These are phyloP conservation scores for Pleurotus tuber-regium DNA, from an alignment of 768 basidiomycete species.

Conservation along the genomic window DNA sequence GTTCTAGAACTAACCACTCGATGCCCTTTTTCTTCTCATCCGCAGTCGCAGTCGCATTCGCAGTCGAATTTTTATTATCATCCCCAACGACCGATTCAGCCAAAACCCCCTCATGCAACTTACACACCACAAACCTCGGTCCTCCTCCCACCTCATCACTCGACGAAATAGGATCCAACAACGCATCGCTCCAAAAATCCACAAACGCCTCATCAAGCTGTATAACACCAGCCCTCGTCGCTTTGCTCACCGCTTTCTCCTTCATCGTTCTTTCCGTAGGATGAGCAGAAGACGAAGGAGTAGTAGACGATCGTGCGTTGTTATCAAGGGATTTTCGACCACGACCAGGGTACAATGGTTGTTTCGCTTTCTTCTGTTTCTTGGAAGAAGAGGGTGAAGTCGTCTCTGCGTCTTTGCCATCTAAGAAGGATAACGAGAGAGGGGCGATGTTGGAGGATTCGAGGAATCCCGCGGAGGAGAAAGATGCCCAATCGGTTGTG, in stretches of 20 bases:
- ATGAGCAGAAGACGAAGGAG: no score
- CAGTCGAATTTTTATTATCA: no score
- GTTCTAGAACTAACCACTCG: slow-evolving; percentile 71
- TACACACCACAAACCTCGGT: slow-evolving; percentile 72
- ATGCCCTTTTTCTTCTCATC: no score
- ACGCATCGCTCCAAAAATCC: slow-evolving; percentile 78
- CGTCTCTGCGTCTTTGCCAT: slow-evolving; percentile 59
- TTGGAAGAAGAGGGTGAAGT: slow-evolving; percentile 31
- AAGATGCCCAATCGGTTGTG: slow-evolving; percentile 62
- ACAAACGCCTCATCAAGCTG: slow-evolving; percentile 79
- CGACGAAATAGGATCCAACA: slow-evolving; percentile 63
- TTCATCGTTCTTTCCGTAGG: slow-evolving; percentile 15
- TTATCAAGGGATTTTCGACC: slow-evolving; percentile 29
- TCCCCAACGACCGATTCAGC: slow-evolving; percentile 18
- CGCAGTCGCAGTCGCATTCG: no score
- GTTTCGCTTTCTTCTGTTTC: slow-evolving; percentile 18
- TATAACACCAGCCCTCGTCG: slow-evolving; percentile 44
- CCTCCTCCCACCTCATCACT: no score
- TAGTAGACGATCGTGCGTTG: no score
- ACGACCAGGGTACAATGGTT: slow-evolving; percentile 15
- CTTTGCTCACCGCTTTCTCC: slow-evolving; percentile 32
- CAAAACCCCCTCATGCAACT: slow-evolving; percentile 46
- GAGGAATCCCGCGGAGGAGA: slow-evolving; percentile 64
- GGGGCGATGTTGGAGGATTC: slow-evolving; percentile 36
- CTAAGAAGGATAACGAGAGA: slow-evolving; percentile 56